These are phyloP conservation scores for Phytophthora podocarpi DNA, from an alignment of 352 stramenopile species.

Conservation along the genomic window DNA sequence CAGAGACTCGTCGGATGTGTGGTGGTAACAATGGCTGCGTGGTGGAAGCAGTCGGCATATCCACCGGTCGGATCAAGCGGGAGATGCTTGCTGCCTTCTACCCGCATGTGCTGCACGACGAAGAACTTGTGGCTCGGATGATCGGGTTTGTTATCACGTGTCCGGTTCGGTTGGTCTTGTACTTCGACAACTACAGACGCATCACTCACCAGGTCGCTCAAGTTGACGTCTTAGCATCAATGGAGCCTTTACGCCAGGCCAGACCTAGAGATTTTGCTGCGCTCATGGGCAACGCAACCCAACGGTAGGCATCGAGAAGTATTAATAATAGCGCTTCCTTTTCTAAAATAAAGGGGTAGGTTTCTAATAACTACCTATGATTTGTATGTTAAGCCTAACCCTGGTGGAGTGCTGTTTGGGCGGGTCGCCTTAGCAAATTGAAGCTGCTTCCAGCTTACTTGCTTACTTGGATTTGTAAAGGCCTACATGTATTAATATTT, in stretches of 20 bases:
- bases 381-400: too few species aligned
- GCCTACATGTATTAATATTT: too few species aligned
- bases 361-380: too few species aligned
- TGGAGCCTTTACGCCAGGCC: background rate
- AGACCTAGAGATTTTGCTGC: too few species aligned
- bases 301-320: too few species aligned
- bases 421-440: too few species aligned
- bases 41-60: constrained; percentile 2
- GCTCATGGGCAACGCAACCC: too few species aligned
- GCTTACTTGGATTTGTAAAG: too few species aligned
- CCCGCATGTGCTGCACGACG: background rate
- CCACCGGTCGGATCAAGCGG: constrained; percentile 2
- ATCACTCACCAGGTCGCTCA: constrained; percentile 1
- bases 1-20: constrained; percentile 3
- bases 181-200: background rate
- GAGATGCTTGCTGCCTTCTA: constrained; percentile 6
- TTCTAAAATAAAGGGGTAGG: too few species aligned
- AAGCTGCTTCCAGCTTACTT: too few species aligned
- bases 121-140: background rate
- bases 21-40: constrained; percentile 9
- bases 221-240: background rate
- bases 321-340: too few species aligned
- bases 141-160: background rate
- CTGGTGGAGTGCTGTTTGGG: too few species aligned
- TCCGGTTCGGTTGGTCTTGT: background rate